Base-by-base conservation (phyloP, 306 rosid genomes). In the Castanea crenata region DNA sequence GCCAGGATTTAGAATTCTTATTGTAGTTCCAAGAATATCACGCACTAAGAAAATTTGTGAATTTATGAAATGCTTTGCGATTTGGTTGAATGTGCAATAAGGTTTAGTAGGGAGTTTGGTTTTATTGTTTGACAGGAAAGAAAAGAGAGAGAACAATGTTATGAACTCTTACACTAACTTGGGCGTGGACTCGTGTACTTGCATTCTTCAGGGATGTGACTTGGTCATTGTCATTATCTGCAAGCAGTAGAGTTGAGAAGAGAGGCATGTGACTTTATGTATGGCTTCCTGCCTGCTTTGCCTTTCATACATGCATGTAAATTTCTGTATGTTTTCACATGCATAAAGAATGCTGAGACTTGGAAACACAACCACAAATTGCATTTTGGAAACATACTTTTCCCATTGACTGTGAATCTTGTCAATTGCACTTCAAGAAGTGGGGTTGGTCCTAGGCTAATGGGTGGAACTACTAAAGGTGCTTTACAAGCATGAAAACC, bases 401-500 rank as follows among this genome's bases (percentile, higher is more conserved):
- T 32, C 34, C 54, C 58, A 23, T 69, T n/a, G 77, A 18, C 65
- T 31, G 74, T 92, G 69, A 86, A 78, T 59, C 97, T 94, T 81
- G 74, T 94, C 89, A 89, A 87, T 56, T 91, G 97, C 83, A 92
- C 97, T 62, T 76, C 99, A 14, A 92, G 99, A 97, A 78, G 92
- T 25, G 97, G 97, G 64, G 97, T 80, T 27, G 99, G 99, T 80
- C 99, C 97, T 3, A 97, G 99, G 57, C 79, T 94, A 44, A 94
- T 94, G 99, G 97, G 91, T 62, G 97, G 97, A 25, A 93, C 88
- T 68, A 87, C 91, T 21, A 89, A 92, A 85, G 97, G 99, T 81
- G 95, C 94, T 73, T 49, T 92, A 79, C 83, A 74, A 75, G 97
- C 90, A 29, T 92, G 94, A 80, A 92, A 91, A 67, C 86, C 88